Base-by-base conservation (phyloP, 306 rosid genomes). In the Lathyrus tuberosus region DNA sequence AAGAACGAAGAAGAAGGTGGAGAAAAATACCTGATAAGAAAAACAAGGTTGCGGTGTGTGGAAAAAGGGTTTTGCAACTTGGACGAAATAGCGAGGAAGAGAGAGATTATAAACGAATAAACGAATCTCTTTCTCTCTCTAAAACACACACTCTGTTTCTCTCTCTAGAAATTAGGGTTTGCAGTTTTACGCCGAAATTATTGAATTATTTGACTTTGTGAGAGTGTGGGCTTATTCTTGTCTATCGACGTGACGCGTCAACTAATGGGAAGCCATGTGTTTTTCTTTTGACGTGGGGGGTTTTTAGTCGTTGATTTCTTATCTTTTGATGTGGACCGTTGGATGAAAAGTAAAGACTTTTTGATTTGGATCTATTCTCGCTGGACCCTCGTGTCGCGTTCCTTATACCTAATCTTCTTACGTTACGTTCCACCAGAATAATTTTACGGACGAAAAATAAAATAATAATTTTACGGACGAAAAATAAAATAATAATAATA, bases 101-200 rank as follows among this genome's bases (percentile, higher is more conserved):
- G 74, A 78, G 72, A 60, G 77, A 70, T 62, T 62, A 70, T 71
- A 54, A 65, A 5, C 70, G 78, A 59, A 70, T 64, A 54, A 65
- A 5, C 70, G 78, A 59, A 72, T 78, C 74, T 65, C 20, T 72
- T 18, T 71, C 42, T 66, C 47, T 8, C 26, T 16, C 31, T 6
- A 3, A 51, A 11, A 65, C 54, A 65, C 8, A 14, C 60, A 3
- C 59, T 1, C 38, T 2, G 15, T 24, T 47, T 68, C 5, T 67
- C 52, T 58, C 31, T 70, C 59, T 75, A 18, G 60, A 70, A 74
- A 7, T 18, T 71, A 79, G 83, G 86, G 86, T 79, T 82, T 71
- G 80, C 67, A 43, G 47, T 71, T 65, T 70, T 60, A 5, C 15
- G 62, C 56, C 28, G 51, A 62, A 18, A 2, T 60, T 47, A 71